Base-by-base conservation (phyloP, 164 flowering plant species). In the Warburgia ugandensis region DNA sequence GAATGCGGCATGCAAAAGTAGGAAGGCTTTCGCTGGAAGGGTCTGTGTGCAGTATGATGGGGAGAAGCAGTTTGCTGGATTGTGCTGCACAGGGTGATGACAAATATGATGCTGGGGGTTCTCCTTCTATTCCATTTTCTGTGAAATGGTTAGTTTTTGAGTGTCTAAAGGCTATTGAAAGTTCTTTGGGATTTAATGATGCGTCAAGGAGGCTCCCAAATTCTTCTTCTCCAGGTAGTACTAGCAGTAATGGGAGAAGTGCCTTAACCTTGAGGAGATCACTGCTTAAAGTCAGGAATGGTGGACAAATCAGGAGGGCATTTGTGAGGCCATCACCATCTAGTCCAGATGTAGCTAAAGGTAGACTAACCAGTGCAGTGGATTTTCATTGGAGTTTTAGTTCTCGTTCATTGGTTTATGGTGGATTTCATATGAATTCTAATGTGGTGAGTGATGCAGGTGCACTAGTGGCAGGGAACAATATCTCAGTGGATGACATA, bases 11-110 rank as follows among this genome's bases (percentile, higher is more conserved):
- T 69, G 73, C 89, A 36, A 84, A 92, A 76, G 83, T 92, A 22
- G 95, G 91, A 48, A 73, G 83, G 56, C 61, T 82, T 31, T 84
- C 95, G 21, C 74, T 68, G 56, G 94, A 84, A 67, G 78, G 83
- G 58, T 77, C 83, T 61, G 85, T 70, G 2, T 70, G 74, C 59
- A 65, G 81, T 64, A 61, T 64, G 29, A 44, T 70, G 6, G 83
- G 70, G 38, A 72, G 73, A 63, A 74, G 63, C 59, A 50, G 42
- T 62, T 12, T 58, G 27, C 49, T 48, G 44, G 66, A 56, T 45
- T 62, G 25, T 58, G 23, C 45, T 32, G 38, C 63, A n/a, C 68
- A 60, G 52, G 45, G 52, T 59, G 79, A 68, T 45, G 54, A 21
- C 41, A 50, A 47, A 22, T 29, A 47, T 48, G 70, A 62, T 36